A percentile compares a stretch with the other conserved stretches of the same genome.
These are phyloP conservation scores for Pluteus cervinus DNA, from an alignment of 768 basidiomycete species.

Conservation along the genomic window DNA sequence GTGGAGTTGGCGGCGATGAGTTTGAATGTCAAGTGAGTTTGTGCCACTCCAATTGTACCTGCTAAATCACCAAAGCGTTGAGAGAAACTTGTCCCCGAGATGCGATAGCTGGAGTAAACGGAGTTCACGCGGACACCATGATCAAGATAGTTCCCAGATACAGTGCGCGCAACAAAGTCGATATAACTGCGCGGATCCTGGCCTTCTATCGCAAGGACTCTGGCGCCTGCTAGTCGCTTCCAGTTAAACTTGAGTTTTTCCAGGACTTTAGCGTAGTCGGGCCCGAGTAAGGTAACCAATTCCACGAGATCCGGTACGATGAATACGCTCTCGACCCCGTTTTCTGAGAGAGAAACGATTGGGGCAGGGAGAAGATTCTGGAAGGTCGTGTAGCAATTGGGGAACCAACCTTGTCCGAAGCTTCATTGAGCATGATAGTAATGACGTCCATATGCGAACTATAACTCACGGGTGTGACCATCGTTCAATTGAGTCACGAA, in stretches of 20 bases:
- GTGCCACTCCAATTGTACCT: constrained; percentile 42
- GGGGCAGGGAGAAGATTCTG: constrained; percentile 56
- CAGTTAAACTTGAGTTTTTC: constrained; percentile 48
- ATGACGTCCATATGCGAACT: too few relatives aligned
- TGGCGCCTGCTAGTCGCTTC: constrained; percentile 55
- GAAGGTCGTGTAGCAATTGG: constrained; percentile 46
- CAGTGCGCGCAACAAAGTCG: constrained; percentile 47
- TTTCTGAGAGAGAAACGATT: constrained; percentile 41
- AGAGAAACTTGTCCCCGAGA: constrained; percentile 39
- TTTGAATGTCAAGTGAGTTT: constrained; percentile 39
- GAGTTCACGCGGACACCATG: constrained; percentile 60
- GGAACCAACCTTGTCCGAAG: constrained; percentile 42
- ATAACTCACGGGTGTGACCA: constrained; percentile 52
- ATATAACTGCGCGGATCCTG: constrained; percentile 48
- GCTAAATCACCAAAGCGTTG: constrained; percentile 54
- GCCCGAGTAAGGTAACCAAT: constrained; percentile 39
- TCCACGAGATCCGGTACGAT: constrained; percentile 51
- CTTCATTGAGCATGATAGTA: too few relatives aligned
- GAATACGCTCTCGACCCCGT: constrained; percentile 42
- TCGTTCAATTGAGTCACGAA: constrained; percentile 54
- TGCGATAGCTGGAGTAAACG: constrained; percentile 53
- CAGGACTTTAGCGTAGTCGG: constrained; percentile 38
- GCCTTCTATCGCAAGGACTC: constrained; percentile 49
- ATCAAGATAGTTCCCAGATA: constrained; percentile 61
- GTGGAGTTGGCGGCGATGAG: constrained; percentile 42